These are phyloP conservation scores for Solanum hybrid DNA, from an alignment of 305 asterid species.

Conservation along the genomic window DNA sequence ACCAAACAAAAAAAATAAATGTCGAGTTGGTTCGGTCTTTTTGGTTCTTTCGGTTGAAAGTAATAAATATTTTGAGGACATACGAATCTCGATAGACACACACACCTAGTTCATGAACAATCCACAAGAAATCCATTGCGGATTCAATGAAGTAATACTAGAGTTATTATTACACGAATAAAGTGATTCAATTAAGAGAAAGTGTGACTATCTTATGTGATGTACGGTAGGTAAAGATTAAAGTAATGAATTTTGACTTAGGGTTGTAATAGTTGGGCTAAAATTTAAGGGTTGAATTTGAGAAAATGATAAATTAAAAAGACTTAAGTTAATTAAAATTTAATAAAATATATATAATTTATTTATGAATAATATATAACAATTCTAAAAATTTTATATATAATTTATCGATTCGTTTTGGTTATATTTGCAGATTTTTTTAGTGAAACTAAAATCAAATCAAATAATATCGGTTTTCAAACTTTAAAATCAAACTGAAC, in stretches of 20 bases:
- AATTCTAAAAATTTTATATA: too few relatives aligned
- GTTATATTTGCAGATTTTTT: too few relatives aligned
- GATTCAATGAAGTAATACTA: neutral
- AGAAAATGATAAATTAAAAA: neutral
- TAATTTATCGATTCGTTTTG: too few relatives aligned
- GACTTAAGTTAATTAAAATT: too few relatives aligned
- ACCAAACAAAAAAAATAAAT: rapidly evolving
- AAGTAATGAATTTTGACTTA: neutral
- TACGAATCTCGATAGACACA: neutral
- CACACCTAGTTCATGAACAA: neutral
- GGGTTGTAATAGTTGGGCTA: neutral
- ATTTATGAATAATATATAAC: too few relatives aligned
- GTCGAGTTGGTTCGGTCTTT: neutral
- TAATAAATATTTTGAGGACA: neutral
- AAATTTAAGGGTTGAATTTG: neutral
- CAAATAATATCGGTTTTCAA: too few relatives aligned
- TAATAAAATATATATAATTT: too few relatives aligned
- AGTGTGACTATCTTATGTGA: too few relatives aligned
- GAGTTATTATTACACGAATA: too few relatives aligned
- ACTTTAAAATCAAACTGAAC: too few relatives aligned
- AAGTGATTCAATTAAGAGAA: neutral
- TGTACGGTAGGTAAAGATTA: too few relatives aligned
- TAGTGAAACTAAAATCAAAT: rapidly evolving
- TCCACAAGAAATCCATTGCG: too few relatives aligned
- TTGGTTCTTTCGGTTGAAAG: neutral